Evolutionary conservation across 2,329 filamentous ascomycete species (phyloP), one percentile per base, ranked within the genome.

Genomic region (Aspergillus sergii): DNA sequence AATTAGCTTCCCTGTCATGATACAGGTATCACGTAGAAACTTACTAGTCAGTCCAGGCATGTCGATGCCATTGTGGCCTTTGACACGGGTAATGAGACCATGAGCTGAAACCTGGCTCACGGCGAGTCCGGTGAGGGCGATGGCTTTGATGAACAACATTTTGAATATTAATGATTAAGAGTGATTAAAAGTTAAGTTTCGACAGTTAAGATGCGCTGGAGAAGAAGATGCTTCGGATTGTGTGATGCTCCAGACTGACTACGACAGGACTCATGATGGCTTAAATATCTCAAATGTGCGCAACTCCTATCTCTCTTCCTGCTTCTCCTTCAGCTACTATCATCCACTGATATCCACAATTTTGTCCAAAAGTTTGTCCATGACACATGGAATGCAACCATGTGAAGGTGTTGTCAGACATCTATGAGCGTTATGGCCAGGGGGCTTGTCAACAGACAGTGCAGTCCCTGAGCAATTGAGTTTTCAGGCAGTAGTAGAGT

Each of bases 11-110:
- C 34, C 14, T 30, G 30, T 28, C 23, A 45, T 46, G 19, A 39
- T 23, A 11, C n/a, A 12, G n/a, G 19, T 16, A 4, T 14, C 21
- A 4, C 19, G 16, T 23, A 39, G n/a, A 21, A 23, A n/a, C 74
- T 66, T 75, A 82, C 81, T 79, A 19, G 84, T 83, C 55, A 89
- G 83, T 74, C 85, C 87, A 39, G 87, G 85, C 86, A 89, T 89
- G 66, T 74, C 81, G 50, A 89, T 87, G 66, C 84, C 84, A 70
- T 89, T 89, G 68, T 86, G 85, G 60, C 87, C 87, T 68, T 82
- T 75, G 65, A 88, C 80, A 48, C 81, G 75, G 69, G 83, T 83
- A 70, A 89, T 79, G 60, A 88, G 79, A 75, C 87, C 86, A 77
- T 89, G 87, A 59, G 84, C 85, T 55, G 83, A 83, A 69, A 82